Base-by-base conservation (phyloP, 257 asterid species). In the Solanum lycopersicoides region DNA sequence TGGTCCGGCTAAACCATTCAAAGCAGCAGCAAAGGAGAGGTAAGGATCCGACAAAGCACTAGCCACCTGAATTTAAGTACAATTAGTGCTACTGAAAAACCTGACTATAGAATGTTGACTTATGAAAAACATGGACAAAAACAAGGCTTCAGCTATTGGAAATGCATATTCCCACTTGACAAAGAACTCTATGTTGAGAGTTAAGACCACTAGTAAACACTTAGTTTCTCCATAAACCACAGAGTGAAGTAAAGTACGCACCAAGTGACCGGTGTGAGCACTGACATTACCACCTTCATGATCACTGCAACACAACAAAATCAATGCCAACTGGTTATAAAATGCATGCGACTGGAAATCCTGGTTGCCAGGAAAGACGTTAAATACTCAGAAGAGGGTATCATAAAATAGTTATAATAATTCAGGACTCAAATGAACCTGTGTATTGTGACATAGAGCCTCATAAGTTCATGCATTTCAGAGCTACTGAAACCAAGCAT, bases 261-360 rank as follows among this genome's bases (percentile, higher is more conserved):
- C 99, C 86, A 97, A 93, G 90, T 97, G 99, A 89, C 99, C 99
- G n/a, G 99, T 97, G 90, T 97, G 99, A 85, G 99, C 99, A 90
- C 99, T 97, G 88, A 97, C 99, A 90, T 97, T 97, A 50, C 99
- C 99, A 60, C 99, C 99, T 94, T 97, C 99, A 80, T 97, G 99
- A 89, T 97, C 99, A 89, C 99, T 97, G 96, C 90, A 93, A 82
- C 77, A 83, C 44, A 77, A n/a, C 80, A 50, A 72, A 68, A 88
- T 87, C 41, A 34, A 35, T 82, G 14, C 60, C 21, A 68, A 63
- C 60, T 76, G 39, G 41, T 85, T 13, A 39, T 73, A 74, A 65
- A 39, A 83, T n/a, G 45, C 44, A 20, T 12, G 25, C 47, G 79
- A 53, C 53, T 37, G 73, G 42, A 73, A 39, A 42, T 84, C 59